phyloP scores from a whole-genome alignment of 805 yeast species.

The Candida hispaniensis region DNA sequence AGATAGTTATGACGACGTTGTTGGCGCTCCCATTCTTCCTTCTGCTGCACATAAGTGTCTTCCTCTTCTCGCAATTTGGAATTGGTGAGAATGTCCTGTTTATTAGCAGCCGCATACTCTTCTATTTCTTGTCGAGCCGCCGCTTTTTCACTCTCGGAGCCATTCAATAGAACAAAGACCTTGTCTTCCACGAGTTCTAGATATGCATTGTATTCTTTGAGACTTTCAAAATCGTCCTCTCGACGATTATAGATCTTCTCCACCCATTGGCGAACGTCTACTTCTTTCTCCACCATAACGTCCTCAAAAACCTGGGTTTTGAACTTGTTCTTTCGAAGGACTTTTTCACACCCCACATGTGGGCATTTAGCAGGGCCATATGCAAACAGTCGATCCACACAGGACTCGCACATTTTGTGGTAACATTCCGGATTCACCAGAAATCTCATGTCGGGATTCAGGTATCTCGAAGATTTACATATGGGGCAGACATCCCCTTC shows the following conservation, averaged over 20 bases:
- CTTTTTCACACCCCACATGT: constrained; percentile 80
- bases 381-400: constrained; percentile 90
- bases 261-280: constrained; percentile 77
- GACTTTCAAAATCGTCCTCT: constrained; percentile 53
- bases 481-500: constrained; percentile 81
- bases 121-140: constrained; percentile 44
- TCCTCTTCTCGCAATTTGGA: constrained; percentile 65
- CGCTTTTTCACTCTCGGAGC: constrained; percentile 58
- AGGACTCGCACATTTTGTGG: constrained; percentile 90
- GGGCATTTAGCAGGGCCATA: constrained; percentile 97
- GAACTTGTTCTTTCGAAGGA: constrained; percentile 76
- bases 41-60: constrained; percentile 50
- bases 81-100: constrained; percentile 64
- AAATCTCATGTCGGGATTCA: constrained; percentile 87
- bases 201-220: constrained; percentile 60
- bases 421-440: constrained; percentile 95
- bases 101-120: constrained; percentile 55
- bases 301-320: constrained; percentile 91
- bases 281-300: constrained; percentile 78
- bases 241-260: constrained; percentile 69
- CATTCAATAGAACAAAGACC: constrained; percentile 63
- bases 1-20: constrained; percentile 39
- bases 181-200: constrained; percentile 76
- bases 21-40: constrained; percentile 48
- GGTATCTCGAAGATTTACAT: constrained; percentile 88